Evolutionary conservation across 2,329 filamentous ascomycete species (phyloP).

Genomic region (Pseudocercospora macadamiae): DNA sequence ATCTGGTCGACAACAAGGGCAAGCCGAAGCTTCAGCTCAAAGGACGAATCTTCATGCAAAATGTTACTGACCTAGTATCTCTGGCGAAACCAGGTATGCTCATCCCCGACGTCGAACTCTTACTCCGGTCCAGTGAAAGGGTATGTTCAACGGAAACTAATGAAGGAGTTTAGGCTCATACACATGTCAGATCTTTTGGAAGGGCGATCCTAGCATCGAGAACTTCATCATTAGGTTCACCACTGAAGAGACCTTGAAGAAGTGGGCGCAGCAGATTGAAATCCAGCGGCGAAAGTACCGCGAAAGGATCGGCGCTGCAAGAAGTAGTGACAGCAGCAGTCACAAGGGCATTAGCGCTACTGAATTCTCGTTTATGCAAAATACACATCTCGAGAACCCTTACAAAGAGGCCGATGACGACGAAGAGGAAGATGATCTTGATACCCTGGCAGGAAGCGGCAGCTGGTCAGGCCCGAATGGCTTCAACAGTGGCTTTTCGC

Average conservation of each 20-base stretch:
- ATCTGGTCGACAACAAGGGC: conserved; percentile 67
- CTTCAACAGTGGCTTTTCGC: conserved; percentile 20
- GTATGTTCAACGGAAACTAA: conserved; percentile 33
- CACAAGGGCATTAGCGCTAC: conserved; percentile 57
- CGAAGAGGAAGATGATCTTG: conserved; percentile 56
- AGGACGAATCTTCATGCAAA: conserved; percentile 98
- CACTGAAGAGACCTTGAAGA: conserved; percentile 90
- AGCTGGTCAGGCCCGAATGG: conserved; percentile 24
- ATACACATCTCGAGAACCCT: conserved; percentile 76
- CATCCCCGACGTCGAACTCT: conserved; percentile 18
- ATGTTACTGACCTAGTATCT: conserved; percentile 92
- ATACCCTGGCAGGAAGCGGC: conserved; percentile 46
- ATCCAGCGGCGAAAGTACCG: conserved; percentile 64
- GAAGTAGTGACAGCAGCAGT: conserved; percentile 38
- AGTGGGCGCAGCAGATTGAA: conserved; percentile 83
- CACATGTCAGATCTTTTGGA: conserved; percentile 98
- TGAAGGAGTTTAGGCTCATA: conserved; percentile 69
- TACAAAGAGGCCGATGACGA: conserved; percentile 68
- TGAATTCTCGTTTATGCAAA: conserved; percentile 80
- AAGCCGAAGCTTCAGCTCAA: conserved; percentile 85
- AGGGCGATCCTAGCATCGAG: conserved; percentile 91
- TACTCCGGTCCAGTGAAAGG: conserved; percentile 28
- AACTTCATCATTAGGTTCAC: conserved; percentile 94
- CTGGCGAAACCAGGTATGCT: conserved; percentile 80
- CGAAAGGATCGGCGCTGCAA: conserved; percentile 52